Evolutionary conservation across 495 filamentous ascomycete species (phyloP), one percentile per base, ranked within the genome.

Genomic region (Pyrenula aspistea): DNA sequence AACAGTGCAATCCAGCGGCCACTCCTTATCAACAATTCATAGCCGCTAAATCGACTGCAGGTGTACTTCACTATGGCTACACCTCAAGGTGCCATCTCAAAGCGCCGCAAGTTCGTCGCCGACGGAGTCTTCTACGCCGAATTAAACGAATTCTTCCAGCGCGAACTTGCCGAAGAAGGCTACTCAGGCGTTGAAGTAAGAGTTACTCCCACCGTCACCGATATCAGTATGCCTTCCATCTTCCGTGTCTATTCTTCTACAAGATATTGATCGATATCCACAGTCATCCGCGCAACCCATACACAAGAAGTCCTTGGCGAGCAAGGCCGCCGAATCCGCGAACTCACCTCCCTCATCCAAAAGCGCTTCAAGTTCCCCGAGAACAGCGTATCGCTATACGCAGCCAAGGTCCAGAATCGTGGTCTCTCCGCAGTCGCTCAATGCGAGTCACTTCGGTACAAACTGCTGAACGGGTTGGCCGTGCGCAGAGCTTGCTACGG

Each of bases 351-450:
- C 62, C 87, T 98, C 71, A 96, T 98, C 83, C 94, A 97, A 81
- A 97, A 98, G 85, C 90, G 93, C 64, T 98, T 97, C 88, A 96
- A 96, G 82, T 98, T 98, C 83, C 91, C 93, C 72, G 93, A 96
- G 82, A 96, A 97, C 87, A 93, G 88, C 67, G 93, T 98, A 73
- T 96, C 93, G 58, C 89, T 98, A 69, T 98, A 97, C 74, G 93
- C 93, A 74, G 94, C 93, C 73, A 98, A 98, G 85, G 93, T 98
- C 71, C 94, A 97, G 83, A 96, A 95, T 82, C 91, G 93, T 67
- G 93, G 93, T 87, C 89, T 98, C 60, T 96, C 91, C 67, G 93
- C 93, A 69, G 93, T 98, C 74, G 93, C 93, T 72, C 93, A 98
- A 83, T 98, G 93, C 87, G 93, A 98, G 82, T 95, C 90, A 64